A percentile compares a stretch with the other conserved stretches of the same genome.
Conservation (phyloP, 2,329 filamentous ascomycete genomes). For the Davidsoniella virescens region DNA sequence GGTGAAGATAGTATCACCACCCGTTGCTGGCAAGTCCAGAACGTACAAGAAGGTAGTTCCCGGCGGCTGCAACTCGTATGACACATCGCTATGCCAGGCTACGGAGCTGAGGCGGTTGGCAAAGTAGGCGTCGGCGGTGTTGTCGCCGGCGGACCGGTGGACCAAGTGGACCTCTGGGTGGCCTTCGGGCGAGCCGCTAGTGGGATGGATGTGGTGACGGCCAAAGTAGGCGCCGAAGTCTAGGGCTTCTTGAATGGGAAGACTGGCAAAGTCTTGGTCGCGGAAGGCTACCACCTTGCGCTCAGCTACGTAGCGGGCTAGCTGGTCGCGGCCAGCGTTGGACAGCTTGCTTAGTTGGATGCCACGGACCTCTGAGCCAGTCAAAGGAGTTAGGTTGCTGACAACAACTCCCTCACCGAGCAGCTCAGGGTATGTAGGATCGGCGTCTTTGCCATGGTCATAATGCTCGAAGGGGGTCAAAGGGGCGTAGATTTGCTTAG, state of each 20-base stretch:
- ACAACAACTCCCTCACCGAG: constrained; percentile 36
- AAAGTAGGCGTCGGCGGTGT: constrained; percentile 43
- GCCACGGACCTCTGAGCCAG: constrained; percentile 55
- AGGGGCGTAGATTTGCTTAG: constrained; percentile 46
- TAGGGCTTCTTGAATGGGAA: constrained; percentile 53
- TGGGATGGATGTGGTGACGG: constrained; percentile 67
- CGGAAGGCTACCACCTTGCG: constrained; percentile 68
- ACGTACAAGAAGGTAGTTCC: constrained; percentile 82
- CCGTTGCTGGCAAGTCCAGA: constrained; percentile 63
- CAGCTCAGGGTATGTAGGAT: constrained; percentile 52
- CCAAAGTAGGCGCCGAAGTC: constrained; percentile 62
- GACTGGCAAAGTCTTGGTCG: constrained; percentile 53
- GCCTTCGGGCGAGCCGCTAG: constrained; percentile 56
- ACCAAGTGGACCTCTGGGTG: constrained; percentile 65
- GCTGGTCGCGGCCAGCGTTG: constrained; percentile 55
- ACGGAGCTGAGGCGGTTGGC: constrained; percentile 51
- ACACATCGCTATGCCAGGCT: constrained; percentile 80
- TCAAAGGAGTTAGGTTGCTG: constrained; percentile 52
- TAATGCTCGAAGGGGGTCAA: constrained; percentile 54
- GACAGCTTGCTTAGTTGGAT: constrained; percentile 55
- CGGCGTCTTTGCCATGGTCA: constrained; percentile 62
- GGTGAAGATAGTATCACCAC: constrained; percentile 73
- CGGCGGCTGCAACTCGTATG: constrained; percentile 75
- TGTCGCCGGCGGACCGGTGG: constrained; percentile 43
- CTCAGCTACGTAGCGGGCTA: constrained; percentile 59